Evolutionary conservation across 75 land plant genomes (phyloP).

Genomic region (Selaginella moellendorffii): DNA sequence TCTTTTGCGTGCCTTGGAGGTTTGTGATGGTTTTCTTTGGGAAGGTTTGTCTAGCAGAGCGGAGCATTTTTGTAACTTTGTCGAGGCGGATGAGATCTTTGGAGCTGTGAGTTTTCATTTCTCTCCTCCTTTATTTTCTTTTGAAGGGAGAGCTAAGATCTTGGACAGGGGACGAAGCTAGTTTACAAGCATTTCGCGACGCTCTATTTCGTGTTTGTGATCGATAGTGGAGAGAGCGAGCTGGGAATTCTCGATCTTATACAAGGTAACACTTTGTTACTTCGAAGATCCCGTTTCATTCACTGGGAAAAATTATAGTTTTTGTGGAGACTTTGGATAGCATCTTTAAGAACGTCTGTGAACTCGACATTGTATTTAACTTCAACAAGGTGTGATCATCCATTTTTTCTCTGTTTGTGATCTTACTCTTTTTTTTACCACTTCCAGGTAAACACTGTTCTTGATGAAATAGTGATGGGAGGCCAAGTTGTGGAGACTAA

Average conservation of each 20-base stretch:
- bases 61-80: constrained; percentile 71
- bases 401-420: constrained; percentile 1
- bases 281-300: too few species aligned
- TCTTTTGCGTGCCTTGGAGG: not conserved
- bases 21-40: not conserved
- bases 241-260: constrained; percentile 92
- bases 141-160: too few species aligned
- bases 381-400: constrained; percentile 57
- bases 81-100: constrained; percentile 65
- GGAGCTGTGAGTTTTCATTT: constrained; percentile 56
- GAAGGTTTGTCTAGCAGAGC: constrained; percentile 58
- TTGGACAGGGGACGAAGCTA: constrained; percentile 70
- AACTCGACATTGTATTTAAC: constrained; percentile 90
- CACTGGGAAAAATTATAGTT: too few species aligned
- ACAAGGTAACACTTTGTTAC: constrained; percentile 79
- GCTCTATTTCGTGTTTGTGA: constrained; percentile 75
- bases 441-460: constrained; percentile 80
- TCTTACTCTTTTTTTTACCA: not conserved
- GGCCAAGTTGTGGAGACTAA: constrained; percentile 96
- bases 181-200: constrained; percentile 97
- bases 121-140: not conserved
- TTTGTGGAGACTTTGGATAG: constrained; percentile 93
- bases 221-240: constrained; percentile 90
- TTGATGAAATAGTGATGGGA: constrained; percentile 87
- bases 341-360: constrained; percentile 96